phyloP scores from a whole-genome alignment of 768 basidiomycete genomes.

The Lactarius akahatsu region DNA sequence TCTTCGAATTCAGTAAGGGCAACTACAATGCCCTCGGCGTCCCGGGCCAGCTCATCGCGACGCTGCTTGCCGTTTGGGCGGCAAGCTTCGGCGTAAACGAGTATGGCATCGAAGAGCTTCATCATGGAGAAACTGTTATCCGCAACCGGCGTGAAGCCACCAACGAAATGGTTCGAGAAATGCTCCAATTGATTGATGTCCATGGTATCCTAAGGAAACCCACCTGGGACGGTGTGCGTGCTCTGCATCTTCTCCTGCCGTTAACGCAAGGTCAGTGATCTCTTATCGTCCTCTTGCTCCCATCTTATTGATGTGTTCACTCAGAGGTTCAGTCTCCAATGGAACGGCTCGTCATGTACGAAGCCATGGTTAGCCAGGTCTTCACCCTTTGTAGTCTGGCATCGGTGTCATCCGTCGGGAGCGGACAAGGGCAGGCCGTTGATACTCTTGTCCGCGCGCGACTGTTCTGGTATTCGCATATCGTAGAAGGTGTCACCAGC shows the following conservation, averaged over 20 bases:
- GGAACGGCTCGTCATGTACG: slow-evolving; percentile 65
- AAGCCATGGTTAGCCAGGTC: slow-evolving; percentile 79
- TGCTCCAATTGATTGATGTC: slow-evolving; percentile 77
- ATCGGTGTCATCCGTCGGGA: slow-evolving; percentile 45
- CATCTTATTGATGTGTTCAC: slow-evolving; percentile 19
- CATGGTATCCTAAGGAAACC: slow-evolving; percentile 78
- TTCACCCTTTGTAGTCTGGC: slow-evolving; percentile 67
- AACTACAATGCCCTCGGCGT: slow-evolving; percentile 56
- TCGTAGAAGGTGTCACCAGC: slow-evolving; percentile 79
- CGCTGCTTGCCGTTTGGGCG: slow-evolving; percentile 86
- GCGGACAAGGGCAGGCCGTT: slow-evolving; percentile 54
- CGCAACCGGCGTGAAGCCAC: slow-evolving; percentile 53
- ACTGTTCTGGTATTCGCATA: slow-evolving; percentile 87
- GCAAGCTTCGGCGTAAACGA: slow-evolving; percentile 87
- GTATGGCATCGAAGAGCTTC: slow-evolving; percentile 55
- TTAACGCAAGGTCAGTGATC: slow-evolving; percentile 71
- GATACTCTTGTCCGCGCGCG: slow-evolving; percentile 64
- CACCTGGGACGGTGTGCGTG: slow-evolving; percentile 83
- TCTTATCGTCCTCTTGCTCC: slow-evolving; percentile 1
- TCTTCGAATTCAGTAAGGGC: slow-evolving; percentile 62
- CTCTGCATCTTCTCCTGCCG: slow-evolving; percentile 75
- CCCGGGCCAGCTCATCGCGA: slow-evolving; percentile 73
- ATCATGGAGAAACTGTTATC: slow-evolving; percentile 37
- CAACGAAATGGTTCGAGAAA: slow-evolving; percentile 69
- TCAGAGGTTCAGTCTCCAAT: slow-evolving; percentile 46